Percentiles rank a stretch among this genome's conserved stretches.
phyloP scores from a whole-genome alignment of 2,329 filamentous ascomycete genomes.

The Trichoderma koningiopsis region DNA sequence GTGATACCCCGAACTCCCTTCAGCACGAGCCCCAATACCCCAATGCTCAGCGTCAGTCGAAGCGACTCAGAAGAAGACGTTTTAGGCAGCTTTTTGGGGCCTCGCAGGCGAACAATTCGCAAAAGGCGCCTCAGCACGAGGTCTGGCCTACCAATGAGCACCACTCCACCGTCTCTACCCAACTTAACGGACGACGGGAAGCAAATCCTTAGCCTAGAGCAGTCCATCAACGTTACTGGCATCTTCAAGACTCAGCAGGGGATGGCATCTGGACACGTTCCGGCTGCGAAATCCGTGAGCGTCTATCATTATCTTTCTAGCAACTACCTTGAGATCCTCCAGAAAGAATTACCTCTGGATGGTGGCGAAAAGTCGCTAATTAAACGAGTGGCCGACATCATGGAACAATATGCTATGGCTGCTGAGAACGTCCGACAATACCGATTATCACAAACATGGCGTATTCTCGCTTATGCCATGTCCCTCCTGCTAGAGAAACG shows the following conservation, averaged over 20 bases:
- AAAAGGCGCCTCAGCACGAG: constrained; percentile 49
- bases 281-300: constrained; percentile 52
- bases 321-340: constrained; percentile 58
- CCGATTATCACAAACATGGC: constrained; percentile 66
- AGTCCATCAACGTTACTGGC: constrained; percentile 60
- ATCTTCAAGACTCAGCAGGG: constrained; percentile 61
- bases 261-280: constrained; percentile 63
- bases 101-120: constrained; percentile 44
- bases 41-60: constrained; percentile 57
- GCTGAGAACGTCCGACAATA: constrained; percentile 60
- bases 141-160: constrained; percentile 50
- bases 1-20: constrained; percentile 46
- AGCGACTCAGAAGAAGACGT: constrained; percentile 69
- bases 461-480: constrained; percentile 60
- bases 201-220: constrained; percentile 55
- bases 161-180: constrained; percentile 54
- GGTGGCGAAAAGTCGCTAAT: constrained; percentile 44
- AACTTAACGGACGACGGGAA: constrained; percentile 39
- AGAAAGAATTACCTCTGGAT: constrained; percentile 49
- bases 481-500: constrained; percentile 56
- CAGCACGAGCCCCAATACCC: constrained; percentile 52
- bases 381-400: constrained; percentile 51
- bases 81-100: constrained; percentile 60
- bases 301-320: constrained; percentile 59
- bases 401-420: constrained; percentile 60